A percentile compares a stretch with the other conserved stretches of the same genome.
These are phyloP conservation scores for Capsella bursapastoris DNA, from an alignment of 345 rosid species.

Conservation along the genomic window DNA sequence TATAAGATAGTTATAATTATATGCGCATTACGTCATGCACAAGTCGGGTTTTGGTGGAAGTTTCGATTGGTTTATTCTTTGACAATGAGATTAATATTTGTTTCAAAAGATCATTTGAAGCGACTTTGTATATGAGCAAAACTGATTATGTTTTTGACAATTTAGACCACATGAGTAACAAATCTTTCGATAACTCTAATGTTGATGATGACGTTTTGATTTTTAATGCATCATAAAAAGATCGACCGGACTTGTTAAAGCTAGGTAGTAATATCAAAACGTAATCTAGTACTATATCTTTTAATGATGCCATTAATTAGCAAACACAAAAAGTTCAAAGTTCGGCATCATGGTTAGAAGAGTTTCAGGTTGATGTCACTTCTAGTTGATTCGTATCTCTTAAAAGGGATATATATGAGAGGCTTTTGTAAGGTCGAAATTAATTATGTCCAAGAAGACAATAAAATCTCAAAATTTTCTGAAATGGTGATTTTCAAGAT, in stretches of 20 bases:
- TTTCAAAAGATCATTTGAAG: constrained; percentile 9
- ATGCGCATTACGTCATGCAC: constrained; percentile 36
- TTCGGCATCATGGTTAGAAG: neutral
- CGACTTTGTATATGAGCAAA: neutral
- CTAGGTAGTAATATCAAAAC: neutral
- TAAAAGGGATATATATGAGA: neutral
- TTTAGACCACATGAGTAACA: constrained; percentile 14
- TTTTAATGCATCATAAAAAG: neutral
- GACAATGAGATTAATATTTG: constrained; percentile 15
- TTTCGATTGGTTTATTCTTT: constrained; percentile 13
- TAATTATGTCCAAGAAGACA: constrained; percentile 15
- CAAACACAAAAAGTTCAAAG: neutral
- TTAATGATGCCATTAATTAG: constrained; percentile 7
- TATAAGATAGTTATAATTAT: constrained; percentile 9
- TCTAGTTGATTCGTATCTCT: neutral
- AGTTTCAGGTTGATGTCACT: constrained; percentile 6
- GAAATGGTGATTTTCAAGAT: neutral
- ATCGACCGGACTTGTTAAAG: neutral
- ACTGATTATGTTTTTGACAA: constrained; percentile 19
- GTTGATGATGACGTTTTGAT: constrained; percentile 1
- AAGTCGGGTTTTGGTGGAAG: constrained; percentile 21
- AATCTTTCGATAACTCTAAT: neutral
- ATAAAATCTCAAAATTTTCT: neutral
- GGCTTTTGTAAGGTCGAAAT: neutral
- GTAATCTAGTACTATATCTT: neutral